Evolutionary conservation across 768 basidiomycete genomes (phyloP).

Genomic region (Russula olivacea): DNA sequence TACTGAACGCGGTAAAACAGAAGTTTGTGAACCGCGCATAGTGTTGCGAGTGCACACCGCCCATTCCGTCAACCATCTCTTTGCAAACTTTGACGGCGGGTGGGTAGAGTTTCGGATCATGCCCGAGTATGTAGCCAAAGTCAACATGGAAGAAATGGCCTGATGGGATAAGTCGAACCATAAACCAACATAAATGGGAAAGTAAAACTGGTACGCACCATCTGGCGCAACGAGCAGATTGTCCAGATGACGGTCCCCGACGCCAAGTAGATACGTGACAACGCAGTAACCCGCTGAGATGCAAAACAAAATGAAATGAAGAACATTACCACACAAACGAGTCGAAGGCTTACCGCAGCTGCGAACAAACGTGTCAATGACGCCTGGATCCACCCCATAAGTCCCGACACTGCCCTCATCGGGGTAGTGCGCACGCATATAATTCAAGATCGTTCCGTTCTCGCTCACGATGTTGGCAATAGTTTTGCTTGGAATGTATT

Average conservation of each 20-base stretch:
- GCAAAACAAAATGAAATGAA: slow-evolving; percentile 3
- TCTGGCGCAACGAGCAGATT: slow-evolving; percentile 91
- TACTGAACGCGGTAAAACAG: slow-evolving; percentile 97
- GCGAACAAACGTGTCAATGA: slow-evolving; percentile 93
- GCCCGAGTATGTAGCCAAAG: slow-evolving; percentile 96
- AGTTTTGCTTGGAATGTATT: slow-evolving; percentile 94
- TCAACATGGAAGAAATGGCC: slow-evolving; percentile 99
- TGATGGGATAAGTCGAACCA: slow-evolving; percentile 26
- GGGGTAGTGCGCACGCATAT: slow-evolving; percentile 77
- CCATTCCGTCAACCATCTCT: slow-evolving; percentile 99
- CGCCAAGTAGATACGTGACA: slow-evolving; percentile 91
- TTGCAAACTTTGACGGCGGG: slow-evolving; percentile 98
- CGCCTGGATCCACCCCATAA: slow-evolving; percentile 88
- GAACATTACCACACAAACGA: neutral
- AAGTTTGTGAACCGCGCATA: slow-evolving; percentile 94
- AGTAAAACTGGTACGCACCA: slow-evolving; percentile 41
- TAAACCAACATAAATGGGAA: neutral
- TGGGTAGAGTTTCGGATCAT: slow-evolving; percentile 96
- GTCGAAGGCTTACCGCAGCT: slow-evolving; percentile 78
- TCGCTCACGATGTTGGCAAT: slow-evolving; percentile 94
- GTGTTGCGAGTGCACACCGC: slow-evolving; percentile 92
- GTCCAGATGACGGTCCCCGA: slow-evolving; percentile 95
- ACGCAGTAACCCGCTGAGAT: slow-evolving; percentile 91
- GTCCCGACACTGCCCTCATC: slow-evolving; percentile 95
- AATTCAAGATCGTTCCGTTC: slow-evolving; percentile 81